Evolutionary conservation across 192 early-diverging fungal species (phyloP), one percentile per base, ranked within the genome.

Genomic region (Phlyctochytrium arcticum): DNA sequence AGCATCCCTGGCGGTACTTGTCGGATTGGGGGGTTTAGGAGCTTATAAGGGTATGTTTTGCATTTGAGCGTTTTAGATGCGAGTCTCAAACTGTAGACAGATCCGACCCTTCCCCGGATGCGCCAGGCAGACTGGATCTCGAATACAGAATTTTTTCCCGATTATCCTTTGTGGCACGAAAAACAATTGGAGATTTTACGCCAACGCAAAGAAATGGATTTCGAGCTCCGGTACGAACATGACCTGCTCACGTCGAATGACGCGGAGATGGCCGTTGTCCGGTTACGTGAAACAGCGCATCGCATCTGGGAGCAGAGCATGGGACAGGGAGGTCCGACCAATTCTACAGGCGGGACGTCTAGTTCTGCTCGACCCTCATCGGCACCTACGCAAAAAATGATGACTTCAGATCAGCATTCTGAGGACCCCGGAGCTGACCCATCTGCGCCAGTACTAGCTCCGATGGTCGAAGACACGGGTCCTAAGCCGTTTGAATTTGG

Each of bases 161-260:
- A 74, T n/a, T 42, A 54, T 19, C 75, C 78, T 31, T 59, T 54
- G 19, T 76, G 67, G 57, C 74, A 72, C 49, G 74, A 80, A 31
- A 32, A 42, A 10, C 74, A 84, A 42, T 15, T 33, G 0, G 75
- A 73, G 44, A 24, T 48, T 36, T 50, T 84, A 7, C 26, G n/a
- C 46, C 58, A 46, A 36, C 53, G 57, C 3, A 72, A 70, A 60
- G 82, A 80, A 26, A 53, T 75, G 19, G 82, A 84, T 55, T 79
- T 81, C 54, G 82, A 84, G 55, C 61, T 81, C 2, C 66, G 71
- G 26, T 65, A 61, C 32, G 82, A 84, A 51, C 67, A 77, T 48
- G 78, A 80, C 54, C 29, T 81, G 5, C 37, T 81, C 17, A 23
- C 71, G 6, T 58, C 67, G 7, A 61, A 57, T 37, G 82, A 84